Evolutionary conservation across 805 yeast genomes (phyloP).

Genomic region (Teunomyces lycoperdinae): DNA sequence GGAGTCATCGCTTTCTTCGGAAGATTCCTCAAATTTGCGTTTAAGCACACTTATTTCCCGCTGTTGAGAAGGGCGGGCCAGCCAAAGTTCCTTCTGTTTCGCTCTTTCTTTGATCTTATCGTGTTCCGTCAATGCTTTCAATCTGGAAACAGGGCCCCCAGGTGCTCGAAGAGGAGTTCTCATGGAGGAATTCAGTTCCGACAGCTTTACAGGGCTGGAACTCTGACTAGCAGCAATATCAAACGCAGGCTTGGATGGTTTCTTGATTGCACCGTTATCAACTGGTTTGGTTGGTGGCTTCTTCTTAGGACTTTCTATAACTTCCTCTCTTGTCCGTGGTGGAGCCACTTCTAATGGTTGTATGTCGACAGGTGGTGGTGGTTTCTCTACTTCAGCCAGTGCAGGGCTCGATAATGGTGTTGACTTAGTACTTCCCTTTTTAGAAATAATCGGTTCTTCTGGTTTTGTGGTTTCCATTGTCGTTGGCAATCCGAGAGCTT

Average conservation of each 20-base stretch:
- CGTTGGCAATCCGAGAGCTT: no score
- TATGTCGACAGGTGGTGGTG: no score
- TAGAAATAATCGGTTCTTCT: no score
- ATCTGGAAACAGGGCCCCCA: neutral
- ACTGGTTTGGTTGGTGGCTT: neutral
- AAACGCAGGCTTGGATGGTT: constrained; percentile 6
- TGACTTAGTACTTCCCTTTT: no score
- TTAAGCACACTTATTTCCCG: constrained; percentile 6
- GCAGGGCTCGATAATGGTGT: no score
- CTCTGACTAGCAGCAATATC: neutral
- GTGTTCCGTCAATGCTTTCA: constrained; percentile 4
- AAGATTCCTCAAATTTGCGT: constrained; percentile 12
- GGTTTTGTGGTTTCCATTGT: no score
- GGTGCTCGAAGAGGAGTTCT: neutral
- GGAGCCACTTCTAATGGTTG: neutral
- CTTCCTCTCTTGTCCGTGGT: neutral
- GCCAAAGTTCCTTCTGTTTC: constrained; percentile 6
- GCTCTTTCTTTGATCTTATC: constrained; percentile 10
- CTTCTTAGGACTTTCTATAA: neutral
- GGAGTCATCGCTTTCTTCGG: constrained; percentile 17
- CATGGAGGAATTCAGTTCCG: neutral
- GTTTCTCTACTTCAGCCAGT: no score
- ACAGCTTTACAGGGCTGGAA: neutral
- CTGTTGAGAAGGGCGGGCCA: constrained; percentile 1
- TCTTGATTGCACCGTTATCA: neutral